Percentiles rank a stretch among this genome's conserved stretches.
These are phyloP conservation scores for Claviceps lovelessii DNA, from an alignment of 2,329 filamentous ascomycete species.

Conservation along the genomic window DNA sequence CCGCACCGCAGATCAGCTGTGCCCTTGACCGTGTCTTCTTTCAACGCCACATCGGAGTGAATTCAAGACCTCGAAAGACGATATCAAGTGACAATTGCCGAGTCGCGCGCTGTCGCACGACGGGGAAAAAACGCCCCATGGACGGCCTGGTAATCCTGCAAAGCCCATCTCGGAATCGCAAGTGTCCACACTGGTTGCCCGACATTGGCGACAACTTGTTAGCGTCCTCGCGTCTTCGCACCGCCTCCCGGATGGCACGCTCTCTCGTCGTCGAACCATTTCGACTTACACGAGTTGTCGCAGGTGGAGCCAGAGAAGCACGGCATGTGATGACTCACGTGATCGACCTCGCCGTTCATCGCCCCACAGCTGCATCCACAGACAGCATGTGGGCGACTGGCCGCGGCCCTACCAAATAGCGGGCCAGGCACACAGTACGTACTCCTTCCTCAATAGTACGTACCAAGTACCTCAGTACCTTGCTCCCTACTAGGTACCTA, in stretches of 20 bases:
- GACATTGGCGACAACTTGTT: constrained; percentile 1
- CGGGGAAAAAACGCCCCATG: neutral
- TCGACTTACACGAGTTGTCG: constrained; percentile 6
- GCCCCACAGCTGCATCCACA: too few species aligned
- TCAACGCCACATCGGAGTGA: neutral
- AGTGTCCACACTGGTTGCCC: neutral
- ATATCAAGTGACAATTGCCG: constrained; percentile 1
- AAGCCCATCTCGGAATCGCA: neutral
- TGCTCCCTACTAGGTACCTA: neutral
- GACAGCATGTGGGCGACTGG: neutral
- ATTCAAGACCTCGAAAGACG: neutral
- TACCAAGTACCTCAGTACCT: neutral
- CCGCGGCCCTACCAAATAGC: neutral
- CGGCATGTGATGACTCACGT: constrained; percentile 3
- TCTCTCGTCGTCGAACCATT: constrained; percentile 1
- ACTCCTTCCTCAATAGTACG: too few species aligned
- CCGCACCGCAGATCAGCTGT: neutral
- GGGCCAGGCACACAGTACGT: neutral
- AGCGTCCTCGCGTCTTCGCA: neutral
- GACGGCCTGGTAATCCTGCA: neutral
- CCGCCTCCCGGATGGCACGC: neutral
- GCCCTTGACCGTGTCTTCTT: neutral
- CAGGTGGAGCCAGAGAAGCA: neutral
- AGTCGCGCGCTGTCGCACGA: neutral
- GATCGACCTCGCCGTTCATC: neutral